Evolutionary conservation across 148 eudicot species (phyloP), one percentile per base, ranked within the genome.

Genomic region (Nepenthes gracilis): DNA sequence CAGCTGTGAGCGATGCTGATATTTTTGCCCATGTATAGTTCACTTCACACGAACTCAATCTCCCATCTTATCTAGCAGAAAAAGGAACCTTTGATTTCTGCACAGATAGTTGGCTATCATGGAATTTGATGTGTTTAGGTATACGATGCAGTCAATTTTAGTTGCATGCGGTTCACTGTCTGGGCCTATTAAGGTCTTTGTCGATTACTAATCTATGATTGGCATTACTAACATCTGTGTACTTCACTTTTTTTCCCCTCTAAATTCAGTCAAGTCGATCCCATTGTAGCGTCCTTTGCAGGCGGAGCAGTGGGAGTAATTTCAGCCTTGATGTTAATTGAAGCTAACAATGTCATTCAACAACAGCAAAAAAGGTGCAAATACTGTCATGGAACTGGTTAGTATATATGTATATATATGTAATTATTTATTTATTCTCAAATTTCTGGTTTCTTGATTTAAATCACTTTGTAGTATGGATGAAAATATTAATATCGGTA

Each of bases 271-370:
- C 96, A 92, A 82, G 97, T 92, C 35, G 97, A 92, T 77, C 97
- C 97, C 50, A 92, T 92, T 13, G 93, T 92, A 62, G 97, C 97
- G 47, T 92, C 97, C 57, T 92, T 92, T 64, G 75, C 96, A 4
- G 96, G 97, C 55, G 96, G 97, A 67, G 96, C 97, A 15, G 97
- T 92, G 57, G 97, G 97, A 57, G 97, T 88, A 14, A 92, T 92
- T 63, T 85, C 97, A 47, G 84, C 96, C n/a, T 73, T 92, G 71
- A 87, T 92, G 96, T 69, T 92, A 47, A 79, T 92, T 67, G 97
- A 92, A 76, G 87, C 79, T 52, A 88, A 83, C 63, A 92, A 92
- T 64, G 96, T 92, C 50, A 78, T 80, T 61, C 96, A 83, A 70
- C 97, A 92, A 77, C 88, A 88, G 82, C 85, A 92, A 80, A 92